Evolutionary conservation across 371 early-diverging fungal genomes (phyloP).

Genomic region (Syncephalastrum sp.): DNA sequence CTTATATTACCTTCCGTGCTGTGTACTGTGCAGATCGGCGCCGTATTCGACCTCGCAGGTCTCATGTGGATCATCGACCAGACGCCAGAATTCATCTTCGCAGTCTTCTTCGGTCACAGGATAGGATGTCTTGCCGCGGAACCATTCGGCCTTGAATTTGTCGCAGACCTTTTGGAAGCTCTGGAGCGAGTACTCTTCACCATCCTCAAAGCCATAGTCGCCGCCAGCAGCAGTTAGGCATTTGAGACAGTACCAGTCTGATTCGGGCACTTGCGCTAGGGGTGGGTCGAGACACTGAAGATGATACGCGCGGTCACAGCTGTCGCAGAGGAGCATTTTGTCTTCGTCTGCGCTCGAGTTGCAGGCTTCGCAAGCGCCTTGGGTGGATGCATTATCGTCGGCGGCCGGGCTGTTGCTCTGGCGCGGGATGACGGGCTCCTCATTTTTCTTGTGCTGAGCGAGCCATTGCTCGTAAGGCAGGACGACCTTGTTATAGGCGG

Average conservation of each 20-base stretch:
- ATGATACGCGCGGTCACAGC: constrained; percentile 85
- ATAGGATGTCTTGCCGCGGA: constrained; percentile 40
- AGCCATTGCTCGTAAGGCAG: constrained; percentile 86
- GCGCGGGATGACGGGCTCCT: constrained; percentile 12
- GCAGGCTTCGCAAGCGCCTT: constrained; percentile 61
- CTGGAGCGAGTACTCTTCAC: constrained; percentile 73
- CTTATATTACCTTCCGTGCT: constrained; percentile 75
- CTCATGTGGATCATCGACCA: constrained; percentile 84
- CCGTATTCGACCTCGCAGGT: constrained; percentile 95
- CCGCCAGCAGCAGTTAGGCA: constrained; percentile 78
- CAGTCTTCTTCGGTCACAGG: constrained; percentile 75
- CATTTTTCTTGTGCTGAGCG: constrained; percentile 40
- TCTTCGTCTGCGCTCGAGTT: constrained; percentile 57
- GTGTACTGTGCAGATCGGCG: constrained; percentile 89
- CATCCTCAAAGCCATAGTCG: constrained; percentile 93
- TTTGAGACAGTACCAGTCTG: constrained; percentile 88
- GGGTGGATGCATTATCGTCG: background rate
- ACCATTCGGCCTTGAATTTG: constrained; percentile 79
- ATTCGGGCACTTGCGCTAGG: constrained; percentile 60
- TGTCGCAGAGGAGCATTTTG: constrained; percentile 81
- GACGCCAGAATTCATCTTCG: constrained; percentile 95
- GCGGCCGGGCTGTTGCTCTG: constrained; percentile 1
- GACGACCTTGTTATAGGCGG: constrained; percentile 75
- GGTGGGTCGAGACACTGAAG: constrained; percentile 78
- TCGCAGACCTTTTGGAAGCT: constrained; percentile 81